Evolutionary conservation across 768 basidiomycete genomes (phyloP), one percentile per base, ranked within the genome.

Genomic region (Pholiota microspora): DNA sequence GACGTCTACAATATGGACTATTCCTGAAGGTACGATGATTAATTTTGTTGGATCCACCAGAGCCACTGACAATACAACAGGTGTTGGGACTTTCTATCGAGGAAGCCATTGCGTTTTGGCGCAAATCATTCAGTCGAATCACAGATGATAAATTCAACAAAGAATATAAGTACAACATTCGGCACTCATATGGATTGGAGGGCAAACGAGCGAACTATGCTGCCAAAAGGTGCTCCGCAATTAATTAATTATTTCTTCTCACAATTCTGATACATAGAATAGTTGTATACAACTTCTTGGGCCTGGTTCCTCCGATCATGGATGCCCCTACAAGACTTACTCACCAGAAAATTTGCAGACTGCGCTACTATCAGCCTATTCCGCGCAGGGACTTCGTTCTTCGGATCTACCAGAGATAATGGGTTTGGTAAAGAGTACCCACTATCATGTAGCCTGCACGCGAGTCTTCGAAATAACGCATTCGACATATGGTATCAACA

Each of bases 91-190:
- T 99, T 54, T 88, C 95, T 0, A 83, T 99, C 31, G 96, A 99
- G 13, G 97, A 99, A 71, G 94, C 97, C 1, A 68, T 98, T 45
- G 73, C 80, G 8, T 99, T 97, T 71, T 99, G 97, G 97, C 78
- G 92, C 51, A 90, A 86, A 66, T 86, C 90, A 23, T 97, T 96
- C 67, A 84, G 76, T 58, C 75, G 72, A 24, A 83, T 92, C 51
- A 84, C 87, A 8, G 96, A 98, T 55, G 94, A 98, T 72, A 88
- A 93, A 68, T 99, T 98, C 73, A 96, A 95, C 76, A 99, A 98
- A 67, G 91, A 97, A 67, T 88, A 98, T 79, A 88, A 85, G 63
- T 99, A 99, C 69, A 99, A 98, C 60, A 94, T 99, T 62, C 86
- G 96, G 42, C 97, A 99, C 68, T 86, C 85, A 4, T 99, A 86